These are phyloP conservation scores for Hibiscus syriacus DNA, from an alignment of 345 rosid genomes.

Conservation along the genomic window DNA sequence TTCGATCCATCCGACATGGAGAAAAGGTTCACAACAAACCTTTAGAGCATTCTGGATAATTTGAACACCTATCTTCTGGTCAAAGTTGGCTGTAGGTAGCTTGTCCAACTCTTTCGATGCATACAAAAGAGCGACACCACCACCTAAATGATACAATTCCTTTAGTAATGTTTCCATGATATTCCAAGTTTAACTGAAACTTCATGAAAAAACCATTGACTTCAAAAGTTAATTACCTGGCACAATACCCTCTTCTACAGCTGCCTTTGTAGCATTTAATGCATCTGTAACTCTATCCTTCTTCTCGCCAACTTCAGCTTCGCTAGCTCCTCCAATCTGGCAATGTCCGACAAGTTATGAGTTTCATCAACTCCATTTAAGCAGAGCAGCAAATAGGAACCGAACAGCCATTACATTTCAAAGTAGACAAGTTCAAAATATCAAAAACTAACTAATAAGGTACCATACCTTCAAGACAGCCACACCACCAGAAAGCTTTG, in stretches of 20 bases:
- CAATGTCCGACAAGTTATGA: not conserved
- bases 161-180: not conserved
- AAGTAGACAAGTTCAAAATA: not conserved
- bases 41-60: slow-evolving; percentile 91
- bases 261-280: slow-evolving; percentile 95
- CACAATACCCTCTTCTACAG: slow-evolving; percentile 98
- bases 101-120: slow-evolving; percentile 86
- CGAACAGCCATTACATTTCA: not conserved
- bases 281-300: slow-evolving; percentile 97
- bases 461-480: slow-evolving; percentile 79
- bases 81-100: slow-evolving; percentile 79
- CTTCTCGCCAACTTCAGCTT: slow-evolving; percentile 84
- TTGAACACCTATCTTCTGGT: slow-evolving; percentile 91
- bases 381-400: not conserved
- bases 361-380: not conserved
- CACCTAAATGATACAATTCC: slow-evolving; percentile 40
- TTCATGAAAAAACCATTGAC: not conserved
- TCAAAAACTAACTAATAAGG: slow-evolving; percentile 1
- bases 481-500: slow-evolving; percentile 93
- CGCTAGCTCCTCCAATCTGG: slow-evolving; percentile 99
- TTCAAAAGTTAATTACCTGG: slow-evolving; percentile 41
- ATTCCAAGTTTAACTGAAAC: not conserved
- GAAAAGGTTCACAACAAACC: slow-evolving; percentile 37
- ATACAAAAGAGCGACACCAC: slow-evolving; percentile 91
- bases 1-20: not conserved